Evolutionary conservation across 768 basidiomycete species (phyloP), one percentile per base, ranked within the genome.

Genomic region (Boletus rufocinnamomeus): DNA sequence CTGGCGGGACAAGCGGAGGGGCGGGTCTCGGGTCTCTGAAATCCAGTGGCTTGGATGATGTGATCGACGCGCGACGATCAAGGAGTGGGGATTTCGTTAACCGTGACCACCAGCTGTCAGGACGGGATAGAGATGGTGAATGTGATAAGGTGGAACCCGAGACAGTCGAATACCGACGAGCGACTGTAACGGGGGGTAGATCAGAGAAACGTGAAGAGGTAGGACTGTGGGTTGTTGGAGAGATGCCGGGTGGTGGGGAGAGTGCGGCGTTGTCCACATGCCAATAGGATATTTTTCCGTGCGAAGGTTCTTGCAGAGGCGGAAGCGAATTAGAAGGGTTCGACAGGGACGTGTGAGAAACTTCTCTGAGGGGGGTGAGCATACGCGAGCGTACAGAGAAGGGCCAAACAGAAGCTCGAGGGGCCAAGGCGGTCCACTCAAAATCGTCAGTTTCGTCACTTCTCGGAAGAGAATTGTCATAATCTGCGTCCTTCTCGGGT

Each of bases 11-110:
- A 6, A 93, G 77, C 14, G 78, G 78, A 0, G 92, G 92, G 4
- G 84, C 83, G 1, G 91, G 89, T 52, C 86, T 85, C 1, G 93
- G 93, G 72, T 95, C 93, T 23, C 89, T 82, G 66, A 94, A 83
- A 23, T 91, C 86, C 16, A 78, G 69, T 46, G 47, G 63, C 57
- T 52, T 71, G 65, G 59, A 68, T 56, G 73, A 67, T 55, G 73
- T 73, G 54, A 77, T 77, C 63, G 79, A 84, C 13, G 73, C 59
- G 27, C 79, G 77, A 41, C 85, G 80, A 61, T 89, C 88, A 28
- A 88, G 77, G 50, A 90, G 76, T 35, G 84, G 81, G 19, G 85
- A 82, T 54, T 82, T 83, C 16, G 88, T 77, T 65, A 95, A 86
- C 3, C 88, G 85, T 10, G 79, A 73, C 87, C 91, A 95, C 89